Evolutionary conservation across 2,329 filamentous ascomycete species (phyloP).

Genomic region (Remersonia thermophila): DNA sequence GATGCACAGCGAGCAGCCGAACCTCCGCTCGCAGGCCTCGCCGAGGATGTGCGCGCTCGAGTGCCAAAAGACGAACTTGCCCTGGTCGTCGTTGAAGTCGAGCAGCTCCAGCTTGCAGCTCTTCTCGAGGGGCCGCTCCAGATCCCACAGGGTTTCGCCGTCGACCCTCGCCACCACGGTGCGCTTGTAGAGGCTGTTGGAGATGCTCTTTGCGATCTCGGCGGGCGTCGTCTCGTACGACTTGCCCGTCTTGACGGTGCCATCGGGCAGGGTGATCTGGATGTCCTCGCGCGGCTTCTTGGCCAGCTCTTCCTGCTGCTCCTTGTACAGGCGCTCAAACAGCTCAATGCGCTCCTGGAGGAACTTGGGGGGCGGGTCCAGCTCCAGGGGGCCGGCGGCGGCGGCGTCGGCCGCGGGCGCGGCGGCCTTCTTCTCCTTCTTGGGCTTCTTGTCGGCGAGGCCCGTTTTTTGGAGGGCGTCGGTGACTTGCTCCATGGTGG

Average conservation of each 20-base stretch:
- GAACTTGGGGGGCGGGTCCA: constrained; percentile 54
- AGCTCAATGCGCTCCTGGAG: constrained; percentile 73
- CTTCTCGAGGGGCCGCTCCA: constrained; percentile 79
- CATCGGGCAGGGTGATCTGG: constrained; percentile 60
- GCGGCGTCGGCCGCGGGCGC: constrained; percentile 21
- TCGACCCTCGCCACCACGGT: constrained; percentile 80
- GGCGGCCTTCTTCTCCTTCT: constrained; percentile 39
- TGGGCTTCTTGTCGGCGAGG: constrained; percentile 29
- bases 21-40: constrained; percentile 82
- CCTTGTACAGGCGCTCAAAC: constrained; percentile 79
- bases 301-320: constrained; percentile 65
- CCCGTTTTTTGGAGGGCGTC: constrained; percentile 22
- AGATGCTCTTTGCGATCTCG: constrained; percentile 65
- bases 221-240: constrained; percentile 87
- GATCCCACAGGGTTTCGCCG: constrained; percentile 76
- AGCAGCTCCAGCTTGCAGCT: constrained; percentile 77
- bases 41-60: constrained; percentile 92
- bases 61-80: constrained; percentile 96
- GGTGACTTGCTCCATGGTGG: constrained; percentile 17
- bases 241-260: constrained; percentile 58
- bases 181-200: constrained; percentile 73
- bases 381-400: constrained; percentile 33
- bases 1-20: constrained; percentile 68
- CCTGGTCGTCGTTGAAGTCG: constrained; percentile 60
- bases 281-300: constrained; percentile 62